Evolutionary conservation across 768 basidiomycete genomes (phyloP).

Genomic region (Boletellus ananiceps): DNA sequence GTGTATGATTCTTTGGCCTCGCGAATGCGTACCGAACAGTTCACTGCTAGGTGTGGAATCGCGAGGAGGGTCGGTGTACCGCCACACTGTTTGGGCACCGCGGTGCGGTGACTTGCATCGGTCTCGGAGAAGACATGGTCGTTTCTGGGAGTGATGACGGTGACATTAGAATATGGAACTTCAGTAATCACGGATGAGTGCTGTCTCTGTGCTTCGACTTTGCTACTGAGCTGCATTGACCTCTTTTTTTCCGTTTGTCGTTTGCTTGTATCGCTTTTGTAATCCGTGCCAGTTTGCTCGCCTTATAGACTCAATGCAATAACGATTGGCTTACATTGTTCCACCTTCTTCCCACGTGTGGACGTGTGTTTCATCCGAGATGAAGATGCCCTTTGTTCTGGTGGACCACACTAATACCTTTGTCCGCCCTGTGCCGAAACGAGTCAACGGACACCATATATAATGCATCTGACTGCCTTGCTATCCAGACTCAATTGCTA

Average conservation of each 20-base stretch:
- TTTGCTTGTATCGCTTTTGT: conserved; percentile 7
- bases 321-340: background rate
- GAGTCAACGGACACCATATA: conserved; percentile 8
- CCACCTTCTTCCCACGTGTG: background rate
- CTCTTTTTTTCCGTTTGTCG: background rate
- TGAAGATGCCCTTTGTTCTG: conserved; percentile 5
- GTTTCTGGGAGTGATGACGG: conserved; percentile 95
- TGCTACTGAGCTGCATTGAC: background rate
- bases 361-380: background rate
- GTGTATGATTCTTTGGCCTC: conserved; percentile 17
- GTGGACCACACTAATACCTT: conserved; percentile 8
- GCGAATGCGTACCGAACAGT: background rate
- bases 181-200: conserved; percentile 34
- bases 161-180: conserved; percentile 82
- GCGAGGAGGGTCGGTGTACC: conserved; percentile 82
- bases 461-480: conserved; percentile 4
- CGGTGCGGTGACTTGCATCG: conserved; percentile 88
- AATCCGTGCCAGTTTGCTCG: background rate
- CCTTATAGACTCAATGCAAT: too few relatives aligned
- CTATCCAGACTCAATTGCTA: background rate
- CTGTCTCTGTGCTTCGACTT: conserved; percentile 1
- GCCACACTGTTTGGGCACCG: conserved; percentile 91
- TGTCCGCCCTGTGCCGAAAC: conserved; percentile 2
- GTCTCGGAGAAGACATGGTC: conserved; percentile 90
- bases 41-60: conserved; percentile 76